These are phyloP conservation scores for Yamadazyma dushanensis DNA, from an alignment of 1,139 yeast species.

Conservation along the genomic window DNA sequence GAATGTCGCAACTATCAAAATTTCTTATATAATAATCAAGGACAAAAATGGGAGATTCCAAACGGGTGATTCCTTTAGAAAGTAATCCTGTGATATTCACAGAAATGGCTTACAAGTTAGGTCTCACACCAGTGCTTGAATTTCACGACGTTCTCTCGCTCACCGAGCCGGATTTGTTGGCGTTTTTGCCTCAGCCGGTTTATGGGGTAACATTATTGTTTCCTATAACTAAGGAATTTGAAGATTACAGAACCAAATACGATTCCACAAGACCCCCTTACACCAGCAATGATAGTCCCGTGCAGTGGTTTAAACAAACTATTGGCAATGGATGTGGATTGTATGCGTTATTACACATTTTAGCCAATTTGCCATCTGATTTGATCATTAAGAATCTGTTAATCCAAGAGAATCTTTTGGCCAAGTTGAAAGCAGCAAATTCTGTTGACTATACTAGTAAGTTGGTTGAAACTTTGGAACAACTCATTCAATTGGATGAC, in stretches of 20 bases:
- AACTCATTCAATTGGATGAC: conserved; percentile 47
- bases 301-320: conserved; percentile 76
- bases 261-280: conserved; percentile 26
- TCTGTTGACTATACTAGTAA: conserved; percentile 40
- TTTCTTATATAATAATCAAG: background rate
- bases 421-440: conserved; percentile 17
- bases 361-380: conserved; percentile 60
- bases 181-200: conserved; percentile 80
- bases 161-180: conserved; percentile 73
- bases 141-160: conserved; percentile 85
- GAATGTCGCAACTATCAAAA: background rate
- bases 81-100: conserved; percentile 87
- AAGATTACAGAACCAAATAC: conserved; percentile 39
- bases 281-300: conserved; percentile 16
- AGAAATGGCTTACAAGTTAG: conserved; percentile 65
- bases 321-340: conserved; percentile 92
- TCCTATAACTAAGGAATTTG: conserved; percentile 70
- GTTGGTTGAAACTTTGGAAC: conserved; percentile 56
- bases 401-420: conserved; percentile 26
- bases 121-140: conserved; percentile 58
- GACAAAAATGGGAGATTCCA: conserved; percentile 9
- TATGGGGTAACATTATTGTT: conserved; percentile 74
- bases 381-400: conserved; percentile 38
- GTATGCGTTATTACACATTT: conserved; percentile 78
- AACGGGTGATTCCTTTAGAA: conserved; percentile 76